Evolutionary conservation across 352 stramenopile species (phyloP).

Genomic region (Phytophthora megakarya): DNA sequence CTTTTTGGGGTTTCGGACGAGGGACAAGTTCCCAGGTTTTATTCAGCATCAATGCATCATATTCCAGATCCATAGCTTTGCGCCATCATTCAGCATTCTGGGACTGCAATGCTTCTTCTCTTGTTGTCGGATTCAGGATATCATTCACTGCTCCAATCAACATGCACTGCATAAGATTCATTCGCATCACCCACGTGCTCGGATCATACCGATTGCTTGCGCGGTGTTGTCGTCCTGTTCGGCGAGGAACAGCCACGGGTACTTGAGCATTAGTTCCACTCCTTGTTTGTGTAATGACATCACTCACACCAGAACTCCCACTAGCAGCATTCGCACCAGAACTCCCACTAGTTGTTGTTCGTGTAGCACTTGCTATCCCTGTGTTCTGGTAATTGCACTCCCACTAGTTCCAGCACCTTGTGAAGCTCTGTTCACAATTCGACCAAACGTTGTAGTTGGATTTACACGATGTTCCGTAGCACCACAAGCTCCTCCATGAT

Average conservation of each 20-base stretch:
- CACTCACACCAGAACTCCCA: too few species aligned
- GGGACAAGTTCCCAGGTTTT: slow-evolving; percentile 6
- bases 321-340: too few species aligned
- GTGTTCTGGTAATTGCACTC: too few species aligned
- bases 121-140: background rate
- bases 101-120: slow-evolving; percentile 3
- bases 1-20: slow-evolving; percentile 1
- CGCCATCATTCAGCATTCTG: slow-evolving; percentile 5
- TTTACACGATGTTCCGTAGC: background rate
- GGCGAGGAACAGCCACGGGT: background rate
- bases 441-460: background rate
- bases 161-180: slow-evolving; percentile 11
- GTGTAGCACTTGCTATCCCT: too few species aligned
- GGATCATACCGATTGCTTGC: slow-evolving; percentile 1
- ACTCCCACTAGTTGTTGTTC: too few species aligned
- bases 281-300: too few species aligned
- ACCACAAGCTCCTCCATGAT: too few species aligned
- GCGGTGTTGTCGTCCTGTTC: background rate
- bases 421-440: too few species aligned
- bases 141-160: slow-evolving; percentile 12
- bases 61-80: slow-evolving; percentile 2
- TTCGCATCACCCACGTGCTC: slow-evolving; percentile 4
- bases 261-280: too few species aligned
- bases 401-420: too few species aligned
- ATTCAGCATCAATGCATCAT: background rate